Evolutionary conservation across 2,329 filamentous ascomycete species (phyloP), one percentile per base, ranked within the genome.

Genomic region (Sclerotinia nivalis): DNA sequence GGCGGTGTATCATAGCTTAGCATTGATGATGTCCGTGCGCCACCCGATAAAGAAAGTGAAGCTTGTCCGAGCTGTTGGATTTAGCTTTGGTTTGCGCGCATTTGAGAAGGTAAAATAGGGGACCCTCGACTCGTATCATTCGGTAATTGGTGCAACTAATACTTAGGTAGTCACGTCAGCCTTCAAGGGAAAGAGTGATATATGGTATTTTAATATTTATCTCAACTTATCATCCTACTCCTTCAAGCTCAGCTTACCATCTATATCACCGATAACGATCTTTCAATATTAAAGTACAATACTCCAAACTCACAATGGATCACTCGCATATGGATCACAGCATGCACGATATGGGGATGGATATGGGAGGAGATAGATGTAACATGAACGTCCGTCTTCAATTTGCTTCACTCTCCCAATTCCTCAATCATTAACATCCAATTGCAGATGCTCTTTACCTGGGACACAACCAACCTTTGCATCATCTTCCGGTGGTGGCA

Each of bases 401-500:
- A 40, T 49, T 9, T 25, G 2, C 12, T 25, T 25, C 5, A 52
- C 5, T 47, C 28, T 20, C n/a, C 28, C 13, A 6, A 52, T 15
- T 13, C 25, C 15, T 31, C 37, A 40, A 22, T 25, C 22, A 12
- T 49, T 69, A 45, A 69, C 34, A 15, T 20, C 8, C 20, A 31
- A 47, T 45, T n/a, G 7, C 75, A 97, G 93, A 98, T 97, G 95
- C 89, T 98, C 75, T 99, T 99, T 84, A 98, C 93, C 72, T 99
- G 95, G 95, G 89, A 93, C 80, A 95, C 94, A 3, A 88, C 86
- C 69, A 91, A 98, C 82, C 92, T 99, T 74, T 99, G 96, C 86
- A 96, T 99, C 81, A 88, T 99, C 80, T 99, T 98, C 85, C 87
- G 86, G 76, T 88, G 90, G 81, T 99, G 96, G 96, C 94, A 92